Base-by-base conservation (phyloP, 192 early-diverging fungal species). In the Linnemannia zychae region DNA sequence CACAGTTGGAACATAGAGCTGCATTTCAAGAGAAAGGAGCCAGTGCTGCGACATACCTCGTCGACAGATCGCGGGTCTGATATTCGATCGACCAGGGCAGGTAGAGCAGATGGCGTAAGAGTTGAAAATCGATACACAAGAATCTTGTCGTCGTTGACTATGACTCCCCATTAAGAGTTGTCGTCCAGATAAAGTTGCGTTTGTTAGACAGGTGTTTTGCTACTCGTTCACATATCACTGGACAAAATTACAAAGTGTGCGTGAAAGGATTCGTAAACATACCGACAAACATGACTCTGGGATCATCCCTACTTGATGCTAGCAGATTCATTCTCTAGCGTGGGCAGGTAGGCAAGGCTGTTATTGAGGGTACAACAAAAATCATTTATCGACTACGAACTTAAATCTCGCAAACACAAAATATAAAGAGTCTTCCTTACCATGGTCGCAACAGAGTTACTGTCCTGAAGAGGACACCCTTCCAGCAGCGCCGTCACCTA, bases 261-360 rank as follows among this genome's bases (percentile, higher is more conserved):
- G 46, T 74, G 24, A 40, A 36, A 46, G 20, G 44, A 15, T 13
- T n/a, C 46, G 22, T 22, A 31, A n/a, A 37, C 66, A 24, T 84
- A 90, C 89, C 89, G 50, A 89, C 44, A 76, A 78, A 91, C 7
- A 85, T 76, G 3, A 79, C 78, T 50, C 81, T 77, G 20, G 90
- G 84, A 44, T 87, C 71, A 0, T 80, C 74, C 31, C 80, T 68
- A 67, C 90, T 91, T 0, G 82, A 78, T 22, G 79, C 88, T 33
- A 87, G 77, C 24, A 91, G 37, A 47, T 91, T 89, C 90, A 91
- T 81, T 67, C 84, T 75, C 90, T 91, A 90, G 22, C 1, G 37
- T 16, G 18, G 47, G 1, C 33, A 49, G 37, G 44, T 4, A 46
- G 0, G 44, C 24, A 7, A 22, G n/a, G 18, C 2, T 22, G 36